A percentile compares a stretch with the other conserved stretches of the same genome.
phyloP scores from a whole-genome alignment of 495 filamentous ascomycete genomes.

The Talaromyces nanjingensis region DNA sequence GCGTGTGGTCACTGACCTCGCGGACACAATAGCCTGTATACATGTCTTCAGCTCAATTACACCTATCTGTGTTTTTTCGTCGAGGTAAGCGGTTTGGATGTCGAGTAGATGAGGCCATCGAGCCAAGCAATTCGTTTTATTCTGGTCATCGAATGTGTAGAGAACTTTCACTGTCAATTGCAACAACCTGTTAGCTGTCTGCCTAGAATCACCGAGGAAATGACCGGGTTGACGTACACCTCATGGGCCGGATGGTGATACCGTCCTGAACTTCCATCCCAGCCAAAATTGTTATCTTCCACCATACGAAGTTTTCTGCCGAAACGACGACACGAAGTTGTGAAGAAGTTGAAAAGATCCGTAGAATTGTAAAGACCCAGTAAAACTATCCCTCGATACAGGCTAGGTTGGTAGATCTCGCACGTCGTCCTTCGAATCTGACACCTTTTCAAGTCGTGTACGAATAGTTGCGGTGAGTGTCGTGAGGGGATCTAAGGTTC shows the following conservation, averaged over 20 bases:
- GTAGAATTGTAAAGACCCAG: not conserved
- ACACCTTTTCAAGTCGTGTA: not conserved
- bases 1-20: conserved; percentile 41
- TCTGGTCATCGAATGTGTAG: conserved; percentile 90
- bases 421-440: not conserved
- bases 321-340: not conserved
- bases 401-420: not conserved
- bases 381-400: not conserved
- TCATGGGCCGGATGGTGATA: conserved; percentile 48
- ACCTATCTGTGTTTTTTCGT: conserved; percentile 72
- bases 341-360: not conserved
- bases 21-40: conserved; percentile 75
- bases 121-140: conserved; percentile 85
- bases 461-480: conserved; percentile 7
- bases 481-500: conserved; percentile 4
- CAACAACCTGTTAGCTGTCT: not conserved
- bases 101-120: conserved; percentile 77
- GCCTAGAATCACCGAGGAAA: not conserved
- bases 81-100: conserved; percentile 71
- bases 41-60: conserved; percentile 87
- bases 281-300: conserved; percentile 12
- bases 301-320: conserved; percentile 6
- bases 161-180: conserved; percentile 67
- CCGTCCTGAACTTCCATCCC: conserved; percentile 46
- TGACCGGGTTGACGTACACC: conserved; percentile 30